Evolutionary conservation across 176 grass and related monocot genomes (phyloP).

Genomic region (Coix lacrymajobi): DNA sequence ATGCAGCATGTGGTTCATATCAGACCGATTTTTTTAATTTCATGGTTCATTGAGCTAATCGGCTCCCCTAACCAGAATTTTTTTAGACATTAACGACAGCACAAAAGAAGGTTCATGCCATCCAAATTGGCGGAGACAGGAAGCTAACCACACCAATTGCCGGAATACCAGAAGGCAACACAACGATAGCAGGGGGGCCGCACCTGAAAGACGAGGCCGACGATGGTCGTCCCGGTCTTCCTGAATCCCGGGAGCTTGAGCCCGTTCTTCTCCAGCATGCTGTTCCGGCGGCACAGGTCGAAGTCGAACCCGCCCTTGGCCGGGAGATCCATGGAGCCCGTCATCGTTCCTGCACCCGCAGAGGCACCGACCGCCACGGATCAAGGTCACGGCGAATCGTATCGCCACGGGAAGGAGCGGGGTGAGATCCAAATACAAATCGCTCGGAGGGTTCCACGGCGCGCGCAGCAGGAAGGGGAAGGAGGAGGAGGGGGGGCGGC

Average conservation of each 20-base stretch:
- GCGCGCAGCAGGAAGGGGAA: background rate
- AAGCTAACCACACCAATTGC: background rate
- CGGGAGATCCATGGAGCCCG: constrained; percentile 27
- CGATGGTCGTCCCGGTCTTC: constrained; percentile 71
- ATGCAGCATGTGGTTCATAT: too few species aligned
- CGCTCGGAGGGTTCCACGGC: background rate
- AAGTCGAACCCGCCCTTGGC: constrained; percentile 60
- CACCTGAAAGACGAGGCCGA: constrained; percentile 55
- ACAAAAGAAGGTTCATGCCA: background rate
- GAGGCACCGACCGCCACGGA: background rate
- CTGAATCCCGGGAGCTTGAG: constrained; percentile 35
- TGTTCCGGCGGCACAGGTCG: constrained; percentile 49
- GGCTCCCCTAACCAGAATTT: too few species aligned
- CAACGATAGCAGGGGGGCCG: background rate
- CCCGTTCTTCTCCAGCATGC: constrained; percentile 49
- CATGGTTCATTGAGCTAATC: too few species aligned
- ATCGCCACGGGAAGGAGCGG: background rate
- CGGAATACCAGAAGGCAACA: background rate
- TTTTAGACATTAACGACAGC: too few species aligned
- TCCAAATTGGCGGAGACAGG: background rate
- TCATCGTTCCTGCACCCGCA: background rate
- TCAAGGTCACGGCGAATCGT: background rate
- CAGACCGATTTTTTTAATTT: too few species aligned
- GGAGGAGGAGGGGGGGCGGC: background rate
- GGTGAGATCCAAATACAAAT: background rate